These are phyloP conservation scores for Leishmania amazonensis DNA, from an alignment of 208 protist species.

Conservation along the genomic window DNA sequence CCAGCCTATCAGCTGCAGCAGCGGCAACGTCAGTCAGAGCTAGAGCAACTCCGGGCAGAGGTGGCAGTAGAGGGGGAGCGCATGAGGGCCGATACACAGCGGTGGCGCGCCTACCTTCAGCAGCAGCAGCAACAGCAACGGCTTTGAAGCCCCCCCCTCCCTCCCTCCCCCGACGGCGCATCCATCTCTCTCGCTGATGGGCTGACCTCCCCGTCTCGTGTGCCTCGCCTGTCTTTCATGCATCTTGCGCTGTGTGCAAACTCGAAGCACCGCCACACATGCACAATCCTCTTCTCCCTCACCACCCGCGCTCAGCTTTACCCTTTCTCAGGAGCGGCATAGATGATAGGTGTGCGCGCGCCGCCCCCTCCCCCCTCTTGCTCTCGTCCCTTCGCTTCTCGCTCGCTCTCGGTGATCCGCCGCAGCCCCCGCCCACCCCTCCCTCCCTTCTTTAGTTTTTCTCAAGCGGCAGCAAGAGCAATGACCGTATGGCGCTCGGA, in stretches of 20 bases:
- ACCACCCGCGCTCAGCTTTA: background rate
- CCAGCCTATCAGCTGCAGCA: background rate
- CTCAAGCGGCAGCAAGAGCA: background rate
- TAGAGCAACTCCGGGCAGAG: slow-evolving; percentile 53
- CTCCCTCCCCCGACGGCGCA: too few relatives aligned
- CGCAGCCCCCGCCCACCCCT: background rate
- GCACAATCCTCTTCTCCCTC: background rate
- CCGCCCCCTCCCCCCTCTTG: background rate
- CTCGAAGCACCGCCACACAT: background rate
- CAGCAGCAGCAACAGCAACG: slow-evolving; percentile 24
- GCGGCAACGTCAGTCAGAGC: slow-evolving; percentile 18
- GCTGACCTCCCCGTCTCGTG: background rate
- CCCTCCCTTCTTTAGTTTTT: too few relatives aligned
- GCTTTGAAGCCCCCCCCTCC: background rate
- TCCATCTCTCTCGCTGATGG: background rate
- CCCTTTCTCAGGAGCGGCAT: background rate
- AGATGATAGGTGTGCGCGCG: background rate
- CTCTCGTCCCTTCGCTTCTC: background rate
- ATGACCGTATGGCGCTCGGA: too few relatives aligned
- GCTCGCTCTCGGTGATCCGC: background rate
- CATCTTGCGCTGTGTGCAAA: background rate
- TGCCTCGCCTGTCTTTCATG: background rate
- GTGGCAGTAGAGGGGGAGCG: slow-evolving; percentile 52
- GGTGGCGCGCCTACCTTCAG: slow-evolving; percentile 47
- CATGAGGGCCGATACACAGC: slow-evolving; percentile 49